phyloP scores from a whole-genome alignment of 768 basidiomycete genomes.

The Leccinum aurantiacum region DNA sequence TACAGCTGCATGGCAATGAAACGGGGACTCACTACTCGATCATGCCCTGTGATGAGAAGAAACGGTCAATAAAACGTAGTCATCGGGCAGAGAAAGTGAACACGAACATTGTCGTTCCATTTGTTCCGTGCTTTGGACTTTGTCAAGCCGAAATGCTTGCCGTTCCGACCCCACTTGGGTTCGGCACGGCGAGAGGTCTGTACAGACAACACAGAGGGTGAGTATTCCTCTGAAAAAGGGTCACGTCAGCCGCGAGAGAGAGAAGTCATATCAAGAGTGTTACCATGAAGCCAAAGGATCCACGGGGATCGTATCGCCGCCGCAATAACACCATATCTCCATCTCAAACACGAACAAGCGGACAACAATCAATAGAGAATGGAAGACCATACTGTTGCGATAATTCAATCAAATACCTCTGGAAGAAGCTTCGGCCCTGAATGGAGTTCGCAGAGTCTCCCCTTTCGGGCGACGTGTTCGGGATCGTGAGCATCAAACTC shows the following conservation, averaged over 20 bases:
- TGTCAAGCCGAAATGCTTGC: constrained; percentile 78
- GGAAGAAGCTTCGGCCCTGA: constrained; percentile 76
- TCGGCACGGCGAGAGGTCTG: constrained; percentile 72
- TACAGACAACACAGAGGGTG: constrained; percentile 75
- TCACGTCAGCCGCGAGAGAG: constrained; percentile 1
- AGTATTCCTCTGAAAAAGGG: constrained; percentile 55
- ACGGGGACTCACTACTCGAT: constrained; percentile 61
- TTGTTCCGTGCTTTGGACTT: constrained; percentile 83
- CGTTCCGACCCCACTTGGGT: constrained; percentile 60
- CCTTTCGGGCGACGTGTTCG: constrained; percentile 61
- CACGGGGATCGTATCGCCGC: constrained; percentile 71
- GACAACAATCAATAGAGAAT: constrained; percentile 12
- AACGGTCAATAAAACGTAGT: constrained; percentile 1
- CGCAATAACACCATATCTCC: constrained; percentile 82
- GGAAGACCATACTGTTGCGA: constrained; percentile 54
- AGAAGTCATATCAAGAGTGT: background rate
- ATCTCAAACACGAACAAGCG: constrained; percentile 74
- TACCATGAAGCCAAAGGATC: constrained; percentile 60
- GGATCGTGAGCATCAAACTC: constrained; percentile 63
- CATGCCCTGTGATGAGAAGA: constrained; percentile 49
- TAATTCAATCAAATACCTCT: constrained; percentile 81
- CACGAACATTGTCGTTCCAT: constrained; percentile 74
- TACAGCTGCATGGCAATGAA: background rate
- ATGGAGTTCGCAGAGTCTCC: constrained; percentile 70
- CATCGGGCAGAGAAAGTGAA: background rate